Evolutionary conservation across 2,329 filamentous ascomycete genomes (phyloP), one percentile per base, ranked within the genome.

Genomic region (Pestalotiopsis sp.): DNA sequence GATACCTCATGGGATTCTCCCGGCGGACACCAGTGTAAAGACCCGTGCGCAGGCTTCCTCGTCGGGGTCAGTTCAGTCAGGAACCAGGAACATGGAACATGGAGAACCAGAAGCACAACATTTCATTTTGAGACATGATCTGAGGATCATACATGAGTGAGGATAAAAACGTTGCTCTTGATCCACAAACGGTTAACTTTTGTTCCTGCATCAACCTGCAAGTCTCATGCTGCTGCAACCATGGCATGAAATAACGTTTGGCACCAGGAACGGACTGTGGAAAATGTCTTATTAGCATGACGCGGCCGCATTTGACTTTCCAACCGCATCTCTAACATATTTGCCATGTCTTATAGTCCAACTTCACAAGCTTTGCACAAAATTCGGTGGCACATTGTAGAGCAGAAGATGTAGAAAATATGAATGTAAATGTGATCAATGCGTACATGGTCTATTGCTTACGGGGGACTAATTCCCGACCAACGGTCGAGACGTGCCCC

Each of bases 391-490:
- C 59, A 39, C 23, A 27, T 2, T 14, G 31, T 9, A 9, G 17
- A 20, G 17, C 59, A 36, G 12, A 38, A 39, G 9, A 62, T 36
- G n/a, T n/a, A 39, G 38, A 62, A 6, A 62, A 31, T n/a, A n/a
- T 3, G 14, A 17, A n/a, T 36, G 31, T 62, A 36, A n/a, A 62
- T 11, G 59, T 36, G 59, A 62, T 36, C 36, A 62, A 62, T 62
- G 59, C 59, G 36, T 62, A 62, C 38, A n/a, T 62, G 36, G 36
- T 62, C 59, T 62, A 62, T 62, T 62, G 59, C 31, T 27, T 62
- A 62, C 36, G 31, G 59, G 27, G 57, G 45, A 62, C 59, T 62
- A 62, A 62, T 62, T 62, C 59, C 38, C 59, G 36, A 62, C 27
- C 45, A n/a, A 39, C 17, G 23, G 14, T 27, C 36, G 59, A 62